Conservation (phyloP, 345 rosid genomes). For the Moricandia moricandioides region DNA sequence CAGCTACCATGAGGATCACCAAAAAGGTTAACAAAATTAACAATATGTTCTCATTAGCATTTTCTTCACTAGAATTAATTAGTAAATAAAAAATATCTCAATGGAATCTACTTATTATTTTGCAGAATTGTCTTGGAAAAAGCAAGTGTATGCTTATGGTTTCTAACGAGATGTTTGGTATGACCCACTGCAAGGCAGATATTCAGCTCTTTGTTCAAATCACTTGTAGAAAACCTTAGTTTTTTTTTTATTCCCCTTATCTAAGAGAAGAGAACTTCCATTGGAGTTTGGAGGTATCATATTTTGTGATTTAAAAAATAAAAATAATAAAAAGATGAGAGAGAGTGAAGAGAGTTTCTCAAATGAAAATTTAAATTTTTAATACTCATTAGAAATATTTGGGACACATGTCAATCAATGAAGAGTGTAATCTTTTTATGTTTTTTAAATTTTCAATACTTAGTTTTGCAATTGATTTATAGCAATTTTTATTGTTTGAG, state of each 20-base stretch:
- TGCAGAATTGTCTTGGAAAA: conserved; percentile 31
- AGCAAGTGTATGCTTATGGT: neutral
- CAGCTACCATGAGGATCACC: conserved; percentile 5
- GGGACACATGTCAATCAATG: neutral
- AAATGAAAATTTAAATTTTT: too few relatives aligned
- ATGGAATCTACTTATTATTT: neutral
- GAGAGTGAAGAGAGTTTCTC: neutral
- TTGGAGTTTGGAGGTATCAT: neutral
- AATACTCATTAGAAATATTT: neutral
- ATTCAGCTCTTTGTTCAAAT: conserved; percentile 1
- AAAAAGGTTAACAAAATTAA: conserved; percentile 3
- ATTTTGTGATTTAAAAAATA: neutral
- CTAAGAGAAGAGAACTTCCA: neutral
- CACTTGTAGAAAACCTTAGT: conserved; percentile 9
- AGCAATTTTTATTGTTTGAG: too few relatives aligned
- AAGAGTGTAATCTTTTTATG: neutral
- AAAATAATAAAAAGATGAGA: neutral
- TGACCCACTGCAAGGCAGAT: conserved; percentile 4
- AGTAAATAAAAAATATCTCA: neutral
- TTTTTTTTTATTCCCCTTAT: neutral
- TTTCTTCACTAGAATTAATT: neutral
- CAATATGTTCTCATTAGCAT: neutral
- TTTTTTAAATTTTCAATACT: too few relatives aligned
- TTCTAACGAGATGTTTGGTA: conserved; percentile 27
- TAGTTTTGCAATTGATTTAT: too few relatives aligned